These are phyloP conservation scores for Phialemoniopsis sp. DNA, from an alignment of 2,329 filamentous ascomycete species.

Conservation along the genomic window DNA sequence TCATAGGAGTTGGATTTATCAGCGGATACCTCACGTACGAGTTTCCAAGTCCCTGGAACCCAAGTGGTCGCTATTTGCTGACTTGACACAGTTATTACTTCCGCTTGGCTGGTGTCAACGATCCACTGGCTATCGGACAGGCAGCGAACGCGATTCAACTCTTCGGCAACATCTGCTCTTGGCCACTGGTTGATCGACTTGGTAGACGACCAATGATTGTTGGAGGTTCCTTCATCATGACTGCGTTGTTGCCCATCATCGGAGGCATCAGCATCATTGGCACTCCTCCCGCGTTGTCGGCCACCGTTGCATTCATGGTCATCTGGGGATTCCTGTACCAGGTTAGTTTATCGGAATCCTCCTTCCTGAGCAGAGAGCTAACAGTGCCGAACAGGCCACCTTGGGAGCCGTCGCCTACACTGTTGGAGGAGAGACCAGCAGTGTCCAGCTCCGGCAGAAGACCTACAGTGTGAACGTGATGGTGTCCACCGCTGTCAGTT, in stretches of 20 bases:
- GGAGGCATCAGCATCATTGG: slow-evolving; percentile 22
- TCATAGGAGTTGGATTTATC: slow-evolving; percentile 22
- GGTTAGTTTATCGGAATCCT: background rate
- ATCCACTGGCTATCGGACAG: slow-evolving; percentile 19
- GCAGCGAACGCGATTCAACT: slow-evolving; percentile 20
- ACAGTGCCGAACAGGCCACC: slow-evolving; percentile 8
- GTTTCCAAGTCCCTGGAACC: too few relatives aligned
- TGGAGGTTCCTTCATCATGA: slow-evolving; percentile 18
- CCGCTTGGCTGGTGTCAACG: slow-evolving; percentile 18
- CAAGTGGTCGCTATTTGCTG: background rate
- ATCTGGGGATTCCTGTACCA: slow-evolving; percentile 15
- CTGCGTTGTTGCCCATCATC: slow-evolving; percentile 18
- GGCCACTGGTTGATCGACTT: slow-evolving; percentile 21
- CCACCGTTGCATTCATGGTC: slow-evolving; percentile 19
- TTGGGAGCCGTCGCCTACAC: slow-evolving; percentile 20
- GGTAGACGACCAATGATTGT: slow-evolving; percentile 22
- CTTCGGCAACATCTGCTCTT: slow-evolving; percentile 19
- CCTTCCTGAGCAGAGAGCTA: background rate
- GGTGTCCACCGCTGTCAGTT: slow-evolving; percentile 19
- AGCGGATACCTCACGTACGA: slow-evolving; percentile 15
- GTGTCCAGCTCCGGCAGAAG: slow-evolving; percentile 21
- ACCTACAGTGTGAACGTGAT: slow-evolving; percentile 25
- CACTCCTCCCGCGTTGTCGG: slow-evolving; percentile 10
- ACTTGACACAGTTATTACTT: slow-evolving; percentile 12
- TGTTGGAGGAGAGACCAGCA: slow-evolving; percentile 22